Percentiles rank a stretch among this genome's conserved stretches.
Conservation (phyloP, 2,329 filamentous ascomycete species). For the Aspergillus sp. region DNA sequence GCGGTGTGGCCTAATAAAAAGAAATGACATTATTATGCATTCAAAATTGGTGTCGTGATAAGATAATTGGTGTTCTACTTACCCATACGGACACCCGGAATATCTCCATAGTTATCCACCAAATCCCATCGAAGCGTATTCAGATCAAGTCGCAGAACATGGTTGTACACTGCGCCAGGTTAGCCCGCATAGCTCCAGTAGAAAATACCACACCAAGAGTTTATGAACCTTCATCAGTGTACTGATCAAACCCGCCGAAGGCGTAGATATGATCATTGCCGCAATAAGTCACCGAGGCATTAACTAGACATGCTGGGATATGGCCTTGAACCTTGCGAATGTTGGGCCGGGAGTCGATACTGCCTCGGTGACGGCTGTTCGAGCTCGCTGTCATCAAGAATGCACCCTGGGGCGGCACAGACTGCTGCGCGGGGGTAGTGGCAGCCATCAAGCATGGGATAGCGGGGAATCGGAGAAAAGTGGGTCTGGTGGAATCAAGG, state of each 20-base stretch:
- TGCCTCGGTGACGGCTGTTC: slow-evolving; percentile 61
- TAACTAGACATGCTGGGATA: slow-evolving; percentile 90
- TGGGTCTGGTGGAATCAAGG: slow-evolving; percentile 35
- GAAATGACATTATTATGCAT: background rate
- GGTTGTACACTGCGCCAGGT: slow-evolving; percentile 73
- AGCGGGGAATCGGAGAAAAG: slow-evolving; percentile 32
- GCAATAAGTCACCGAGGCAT: slow-evolving; percentile 98
- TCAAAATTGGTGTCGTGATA: background rate
- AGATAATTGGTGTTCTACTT: slow-evolving; percentile 31
- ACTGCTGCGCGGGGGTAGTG: slow-evolving; percentile 41
- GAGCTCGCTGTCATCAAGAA: slow-evolving; percentile 91
- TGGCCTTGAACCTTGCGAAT: slow-evolving; percentile 76
- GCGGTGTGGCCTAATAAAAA: slow-evolving; percentile 75
- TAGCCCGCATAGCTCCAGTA: background rate
- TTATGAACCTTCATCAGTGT: slow-evolving; percentile 78
- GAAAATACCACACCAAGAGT: background rate
- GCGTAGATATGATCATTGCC: slow-evolving; percentile 97
- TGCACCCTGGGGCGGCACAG: slow-evolving; percentile 59
- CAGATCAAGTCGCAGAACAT: slow-evolving; percentile 86
- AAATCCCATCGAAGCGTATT: slow-evolving; percentile 88
- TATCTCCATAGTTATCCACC: slow-evolving; percentile 98
- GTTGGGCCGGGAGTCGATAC: slow-evolving; percentile 77
- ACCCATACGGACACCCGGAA: slow-evolving; percentile 97
- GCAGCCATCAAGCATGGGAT: slow-evolving; percentile 29
- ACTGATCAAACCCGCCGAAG: slow-evolving; percentile 97